Evolutionary conservation across 2,329 filamentous ascomycete genomes (phyloP).

Genomic region (Monilinia vaccinii-corymbosi): DNA sequence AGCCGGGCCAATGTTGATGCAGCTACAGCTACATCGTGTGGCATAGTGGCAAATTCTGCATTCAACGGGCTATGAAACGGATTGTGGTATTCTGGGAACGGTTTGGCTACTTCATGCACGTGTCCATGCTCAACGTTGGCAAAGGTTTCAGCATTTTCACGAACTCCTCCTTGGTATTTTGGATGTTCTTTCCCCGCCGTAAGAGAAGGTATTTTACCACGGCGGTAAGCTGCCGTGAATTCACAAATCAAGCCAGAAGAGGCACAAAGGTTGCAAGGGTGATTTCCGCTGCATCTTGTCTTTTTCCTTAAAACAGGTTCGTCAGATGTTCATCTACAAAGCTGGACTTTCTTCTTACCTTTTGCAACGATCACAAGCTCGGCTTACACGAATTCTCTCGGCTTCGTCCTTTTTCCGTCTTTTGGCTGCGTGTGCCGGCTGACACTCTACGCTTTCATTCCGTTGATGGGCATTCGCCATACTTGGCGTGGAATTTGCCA

Average conservation of each 20-base stretch:
- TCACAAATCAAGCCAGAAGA: constrained; percentile 31
- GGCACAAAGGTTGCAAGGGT: constrained; percentile 33
- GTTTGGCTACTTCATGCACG: background rate
- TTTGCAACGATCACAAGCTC: constrained; percentile 41
- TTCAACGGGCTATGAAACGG: background rate
- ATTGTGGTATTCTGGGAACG: background rate
- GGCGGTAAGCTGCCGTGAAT: constrained; percentile 41
- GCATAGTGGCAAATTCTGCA: background rate
- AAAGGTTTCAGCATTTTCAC: background rate
- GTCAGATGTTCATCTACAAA: background rate
- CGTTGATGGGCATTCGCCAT: background rate
- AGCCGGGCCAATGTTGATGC: constrained; percentile 1
- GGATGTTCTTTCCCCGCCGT: background rate
- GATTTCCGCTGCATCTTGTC: constrained; percentile 33
- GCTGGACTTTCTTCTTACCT: constrained; percentile 29
- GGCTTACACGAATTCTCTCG: constrained; percentile 32
- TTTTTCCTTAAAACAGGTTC: constrained; percentile 28
- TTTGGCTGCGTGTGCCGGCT: constrained; percentile 6
- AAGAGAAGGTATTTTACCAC: constrained; percentile 36
- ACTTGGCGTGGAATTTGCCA: background rate
- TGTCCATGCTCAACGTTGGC: background rate
- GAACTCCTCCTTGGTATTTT: background rate
- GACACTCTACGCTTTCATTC: background rate
- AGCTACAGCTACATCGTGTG: constrained; percentile 4
- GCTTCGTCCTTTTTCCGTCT: constrained; percentile 15